phyloP scores from a whole-genome alignment of 352 stramenopile genomes.

The Blastocystis sp. region DNA sequence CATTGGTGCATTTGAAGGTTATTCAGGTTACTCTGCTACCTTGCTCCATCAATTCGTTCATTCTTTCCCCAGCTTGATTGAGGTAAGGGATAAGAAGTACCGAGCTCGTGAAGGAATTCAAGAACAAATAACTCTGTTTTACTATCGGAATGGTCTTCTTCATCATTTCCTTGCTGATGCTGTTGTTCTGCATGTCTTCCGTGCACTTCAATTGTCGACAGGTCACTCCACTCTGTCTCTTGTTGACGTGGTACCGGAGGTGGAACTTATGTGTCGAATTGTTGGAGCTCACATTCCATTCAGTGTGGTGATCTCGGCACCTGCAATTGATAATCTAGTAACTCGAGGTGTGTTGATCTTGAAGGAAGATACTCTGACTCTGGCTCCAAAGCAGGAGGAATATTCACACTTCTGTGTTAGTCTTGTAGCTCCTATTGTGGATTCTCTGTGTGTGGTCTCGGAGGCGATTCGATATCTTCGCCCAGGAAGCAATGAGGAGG shows the following conservation, averaged over 20 bases:
- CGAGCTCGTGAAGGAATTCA: conserved; percentile 56
- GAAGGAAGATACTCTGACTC: conserved; percentile 45
- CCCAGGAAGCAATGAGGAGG: not conserved
- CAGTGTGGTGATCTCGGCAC: conserved; percentile 8
- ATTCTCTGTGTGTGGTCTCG: conserved; percentile 67
- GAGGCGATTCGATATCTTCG: conserved; percentile 30
- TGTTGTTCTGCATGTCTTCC: conserved; percentile 70
- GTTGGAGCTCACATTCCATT: conserved; percentile 38
- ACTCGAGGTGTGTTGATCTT: not conserved
- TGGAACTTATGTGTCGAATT: conserved; percentile 45
- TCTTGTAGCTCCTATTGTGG: conserved; percentile 74
- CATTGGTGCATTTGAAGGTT: conserved; percentile 68
- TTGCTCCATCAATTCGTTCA: conserved; percentile 61
- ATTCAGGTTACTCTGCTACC: not conserved
- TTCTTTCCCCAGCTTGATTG: conserved; percentile 67
- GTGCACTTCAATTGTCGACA: conserved; percentile 66
- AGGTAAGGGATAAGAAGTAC: conserved; percentile 70
- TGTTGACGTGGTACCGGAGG: conserved; percentile 41
- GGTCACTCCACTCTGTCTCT: conserved; percentile 64
- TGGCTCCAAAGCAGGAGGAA: conserved; percentile 63
- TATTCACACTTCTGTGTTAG: conserved; percentile 71
- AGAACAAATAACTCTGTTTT: conserved; percentile 72
- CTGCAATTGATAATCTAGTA: conserved; percentile 27
- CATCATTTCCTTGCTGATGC: conserved; percentile 75
- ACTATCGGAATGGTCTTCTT: conserved; percentile 77